Evolutionary conservation across 306 rosid species (phyloP), one percentile per base, ranked within the genome.

Genomic region (Betula pendula): DNA sequence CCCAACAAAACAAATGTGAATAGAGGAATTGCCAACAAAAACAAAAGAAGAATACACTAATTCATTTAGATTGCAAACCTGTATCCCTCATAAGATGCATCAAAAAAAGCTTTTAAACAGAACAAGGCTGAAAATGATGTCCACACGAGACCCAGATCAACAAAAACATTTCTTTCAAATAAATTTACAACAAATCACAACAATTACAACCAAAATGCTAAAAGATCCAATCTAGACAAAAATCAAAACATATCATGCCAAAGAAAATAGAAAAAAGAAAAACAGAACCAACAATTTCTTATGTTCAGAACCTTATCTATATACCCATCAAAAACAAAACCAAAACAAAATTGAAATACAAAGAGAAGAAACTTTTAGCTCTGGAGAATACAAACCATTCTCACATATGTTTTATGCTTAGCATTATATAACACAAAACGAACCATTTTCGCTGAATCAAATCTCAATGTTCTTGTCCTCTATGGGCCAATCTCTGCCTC

Each of bases 171-270:
- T 13, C 49, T 45, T 45, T 45, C 49, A 45, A 15, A 12, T 9
- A 45, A 45, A 45, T 11, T 45, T 5, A 38, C 16, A 56, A 19
- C 14, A 70, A 45, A 73, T n/a, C 72, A 65, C 20, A 44, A 14
- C 53, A 70, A 85, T 43, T 62, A 52, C 58, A 76, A 49, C 80
- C 50, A 70, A 22, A 47, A 73, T 76, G 62, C 79, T 42, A 16
- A 62, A 73, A 62, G 82, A 84, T 81, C 84, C 84, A 87, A 79
- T 76, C 86, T 55, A 9, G 16, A 45, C 49, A 51, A 72, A 13
- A 17, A 52, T n/a, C 59, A n/a, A 52, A 52, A 52, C 59, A 17
- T n/a, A n/a, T n/a, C 59, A 4, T 14, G 13, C 70, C 56, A 5
- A 25, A 27, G 25, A 60, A 4, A 4, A 1, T 13, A 19, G 24